Conservation (phyloP, 2,329 filamentous ascomycete genomes). For the Pestalotiopsis sp. region DNA sequence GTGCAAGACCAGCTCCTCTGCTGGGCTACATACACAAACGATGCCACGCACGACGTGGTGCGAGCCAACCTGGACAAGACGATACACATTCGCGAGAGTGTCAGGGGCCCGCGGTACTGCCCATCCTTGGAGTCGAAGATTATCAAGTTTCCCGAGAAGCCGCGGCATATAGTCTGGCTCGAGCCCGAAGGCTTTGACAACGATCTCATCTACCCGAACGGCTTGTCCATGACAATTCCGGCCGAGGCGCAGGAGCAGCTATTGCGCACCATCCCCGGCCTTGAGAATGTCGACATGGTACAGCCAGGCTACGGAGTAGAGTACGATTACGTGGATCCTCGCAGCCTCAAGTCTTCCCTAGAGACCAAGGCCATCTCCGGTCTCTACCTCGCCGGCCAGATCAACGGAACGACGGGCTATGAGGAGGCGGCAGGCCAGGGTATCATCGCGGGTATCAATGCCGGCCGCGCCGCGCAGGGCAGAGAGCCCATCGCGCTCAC, state of each 20-base stretch:
- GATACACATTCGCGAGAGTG: conserved; percentile 92
- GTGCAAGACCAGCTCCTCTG: conserved; percentile 85
- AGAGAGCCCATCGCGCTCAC: conserved; percentile 69
- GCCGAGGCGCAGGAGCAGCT: conserved; percentile 83
- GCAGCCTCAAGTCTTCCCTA: conserved; percentile 82
- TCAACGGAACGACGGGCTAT: conserved; percentile 97
- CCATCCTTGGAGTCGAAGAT: conserved; percentile 95
- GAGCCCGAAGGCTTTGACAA: conserved; percentile 94
- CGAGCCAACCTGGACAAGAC: conserved; percentile 91
- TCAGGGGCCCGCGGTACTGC: conserved; percentile 93
- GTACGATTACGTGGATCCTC: conserved; percentile 97
- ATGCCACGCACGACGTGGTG: conserved; percentile 79
- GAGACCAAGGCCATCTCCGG: conserved; percentile 92
- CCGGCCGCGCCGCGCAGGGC: conserved; percentile 75
- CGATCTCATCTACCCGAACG: conserved; percentile 92
- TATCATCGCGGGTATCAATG: conserved; percentile 90
- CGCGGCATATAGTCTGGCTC: conserved; percentile 89
- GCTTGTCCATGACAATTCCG: conserved; percentile 95
- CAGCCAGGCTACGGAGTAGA: conserved; percentile 97
- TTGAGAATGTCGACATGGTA: conserved; percentile 89
- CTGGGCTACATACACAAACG: conserved; percentile 85
- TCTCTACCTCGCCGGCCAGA: conserved; percentile 91
- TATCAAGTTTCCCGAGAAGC: conserved; percentile 80
- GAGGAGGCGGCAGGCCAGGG: conserved; percentile 97
- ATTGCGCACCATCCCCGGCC: conserved; percentile 82